Conservation (phyloP, 192 early-diverging fungal species). For the Cetraspora pellucida region DNA sequence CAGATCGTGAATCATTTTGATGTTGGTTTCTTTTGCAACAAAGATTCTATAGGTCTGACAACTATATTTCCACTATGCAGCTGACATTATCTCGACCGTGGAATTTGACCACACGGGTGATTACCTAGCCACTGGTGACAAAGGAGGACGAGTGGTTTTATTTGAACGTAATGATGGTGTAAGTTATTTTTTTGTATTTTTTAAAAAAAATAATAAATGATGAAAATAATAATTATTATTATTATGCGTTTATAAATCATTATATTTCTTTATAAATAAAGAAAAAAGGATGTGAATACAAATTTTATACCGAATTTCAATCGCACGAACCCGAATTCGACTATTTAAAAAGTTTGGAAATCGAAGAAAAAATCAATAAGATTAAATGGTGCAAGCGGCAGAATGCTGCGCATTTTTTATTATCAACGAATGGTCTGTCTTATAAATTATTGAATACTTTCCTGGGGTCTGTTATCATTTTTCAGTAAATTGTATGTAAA, state of each 20-base stretch:
- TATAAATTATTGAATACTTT: neutral
- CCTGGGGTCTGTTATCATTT: neutral
- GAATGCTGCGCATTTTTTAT: conserved; percentile 94
- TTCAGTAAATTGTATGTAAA: neutral
- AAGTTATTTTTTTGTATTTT: conserved; percentile 48
- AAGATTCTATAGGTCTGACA: conserved; percentile 33
- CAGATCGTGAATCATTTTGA: conserved; percentile 37
- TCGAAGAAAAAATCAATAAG: conserved; percentile 99
- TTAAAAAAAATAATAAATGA: neutral
- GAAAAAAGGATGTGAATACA: conserved; percentile 99
- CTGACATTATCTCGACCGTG: conserved; percentile 98
- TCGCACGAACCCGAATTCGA: conserved; percentile 99
- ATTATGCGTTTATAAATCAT: neutral
- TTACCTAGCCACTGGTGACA: conserved; percentile 96
- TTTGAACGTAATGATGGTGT: conserved; percentile 98
- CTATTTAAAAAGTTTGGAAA: conserved; percentile 98
- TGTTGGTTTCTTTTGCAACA: conserved; percentile 28
- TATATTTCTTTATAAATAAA: conserved; percentile 40
- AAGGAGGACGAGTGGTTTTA: conserved; percentile 96
- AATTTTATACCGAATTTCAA: conserved; percentile 99
- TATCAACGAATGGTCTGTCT: conserved; percentile 89
- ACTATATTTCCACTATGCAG: conserved; percentile 51
- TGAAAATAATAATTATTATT: too few species aligned
- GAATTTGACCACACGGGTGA: conserved; percentile 98
- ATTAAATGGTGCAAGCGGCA: conserved; percentile 98